phyloP scores from a whole-genome alignment of 805 yeast species.

The Pichia rugopelliculosa region DNA sequence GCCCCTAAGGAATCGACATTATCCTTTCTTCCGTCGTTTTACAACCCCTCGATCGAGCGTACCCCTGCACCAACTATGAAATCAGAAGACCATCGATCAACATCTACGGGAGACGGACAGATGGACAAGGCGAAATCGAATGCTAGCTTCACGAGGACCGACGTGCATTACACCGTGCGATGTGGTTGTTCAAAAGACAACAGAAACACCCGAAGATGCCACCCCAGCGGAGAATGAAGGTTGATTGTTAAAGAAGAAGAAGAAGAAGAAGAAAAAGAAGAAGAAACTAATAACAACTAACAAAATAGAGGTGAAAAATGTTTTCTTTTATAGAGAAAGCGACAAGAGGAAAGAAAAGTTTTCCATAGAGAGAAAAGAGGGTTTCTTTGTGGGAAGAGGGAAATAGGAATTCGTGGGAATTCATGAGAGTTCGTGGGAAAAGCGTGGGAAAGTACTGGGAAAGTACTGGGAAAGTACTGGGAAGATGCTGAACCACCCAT shows the following conservation, averaged over 20 bases:
- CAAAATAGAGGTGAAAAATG: neutral
- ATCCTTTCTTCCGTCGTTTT: slow-evolving; percentile 40
- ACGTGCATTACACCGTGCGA: slow-evolving; percentile 25
- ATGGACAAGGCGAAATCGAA: slow-evolving; percentile 9
- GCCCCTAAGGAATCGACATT: slow-evolving; percentile 7
- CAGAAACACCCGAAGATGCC: slow-evolving; percentile 15
- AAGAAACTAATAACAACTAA: neutral
- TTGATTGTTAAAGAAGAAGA: neutral
- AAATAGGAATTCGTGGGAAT: too few relatives aligned
- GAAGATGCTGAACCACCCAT: too few relatives aligned
- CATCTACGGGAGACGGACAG: slow-evolving; percentile 20
- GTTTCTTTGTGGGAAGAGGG: neutral
- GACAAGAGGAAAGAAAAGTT: too few relatives aligned
- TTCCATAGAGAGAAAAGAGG: neutral
- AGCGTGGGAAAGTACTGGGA: too few relatives aligned
- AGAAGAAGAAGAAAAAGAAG: neutral
- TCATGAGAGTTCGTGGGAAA: too few relatives aligned
- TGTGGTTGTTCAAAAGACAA: slow-evolving; percentile 18
- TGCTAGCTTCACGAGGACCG: slow-evolving; percentile 34
- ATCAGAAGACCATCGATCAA: slow-evolving; percentile 26
- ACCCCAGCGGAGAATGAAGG: slow-evolving; percentile 9
- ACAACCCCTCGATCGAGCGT: slow-evolving; percentile 98
- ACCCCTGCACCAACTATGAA: slow-evolving; percentile 60
- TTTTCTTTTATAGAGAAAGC: neutral
- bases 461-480: too few relatives aligned